Evolutionary conservation across 768 basidiomycete genomes (phyloP).

Genomic region (Mycena haematopus): DNA sequence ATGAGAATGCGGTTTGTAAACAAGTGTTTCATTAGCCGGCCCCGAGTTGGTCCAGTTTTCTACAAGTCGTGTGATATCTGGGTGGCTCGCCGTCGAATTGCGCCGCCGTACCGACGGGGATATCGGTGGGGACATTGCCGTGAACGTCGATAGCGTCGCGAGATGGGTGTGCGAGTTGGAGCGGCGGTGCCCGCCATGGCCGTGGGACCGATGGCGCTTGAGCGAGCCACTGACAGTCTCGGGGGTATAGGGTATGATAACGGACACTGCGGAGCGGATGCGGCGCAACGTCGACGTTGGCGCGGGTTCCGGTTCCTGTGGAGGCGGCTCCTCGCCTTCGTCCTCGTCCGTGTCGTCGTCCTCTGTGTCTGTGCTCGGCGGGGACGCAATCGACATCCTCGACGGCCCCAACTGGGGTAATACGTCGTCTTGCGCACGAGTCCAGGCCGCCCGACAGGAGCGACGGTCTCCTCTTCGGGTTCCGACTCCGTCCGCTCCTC

Average conservation of each 20-base stretch:
- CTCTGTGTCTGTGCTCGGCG: constrained; percentile 30
- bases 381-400: constrained; percentile 36
- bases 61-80: constrained; percentile 64
- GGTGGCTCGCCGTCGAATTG: constrained; percentile 53
- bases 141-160: constrained; percentile 42
- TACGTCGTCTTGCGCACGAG: constrained; percentile 31
- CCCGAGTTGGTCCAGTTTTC: constrained; percentile 62
- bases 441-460: neutral
- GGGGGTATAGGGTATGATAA: constrained; percentile 33
- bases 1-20: constrained; percentile 45
- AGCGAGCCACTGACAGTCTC: constrained; percentile 22
- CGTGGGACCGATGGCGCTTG: constrained; percentile 27
- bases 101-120: constrained; percentile 59
- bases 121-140: constrained; percentile 45
- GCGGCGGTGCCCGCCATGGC: constrained; percentile 6
- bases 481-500: constrained; percentile 35
- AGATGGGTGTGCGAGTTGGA: constrained; percentile 31
- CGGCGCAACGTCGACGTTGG: constrained; percentile 36
- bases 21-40: constrained; percentile 63
- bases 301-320: constrained; percentile 17
- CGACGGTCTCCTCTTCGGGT: constrained; percentile 39
- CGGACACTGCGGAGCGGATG: constrained; percentile 42
- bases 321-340: constrained; percentile 14
- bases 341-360: constrained; percentile 27
- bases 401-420: constrained; percentile 61